Evolutionary conservation across 352 stramenopile species (phyloP).

Genomic region (Bremia lactucae): DNA sequence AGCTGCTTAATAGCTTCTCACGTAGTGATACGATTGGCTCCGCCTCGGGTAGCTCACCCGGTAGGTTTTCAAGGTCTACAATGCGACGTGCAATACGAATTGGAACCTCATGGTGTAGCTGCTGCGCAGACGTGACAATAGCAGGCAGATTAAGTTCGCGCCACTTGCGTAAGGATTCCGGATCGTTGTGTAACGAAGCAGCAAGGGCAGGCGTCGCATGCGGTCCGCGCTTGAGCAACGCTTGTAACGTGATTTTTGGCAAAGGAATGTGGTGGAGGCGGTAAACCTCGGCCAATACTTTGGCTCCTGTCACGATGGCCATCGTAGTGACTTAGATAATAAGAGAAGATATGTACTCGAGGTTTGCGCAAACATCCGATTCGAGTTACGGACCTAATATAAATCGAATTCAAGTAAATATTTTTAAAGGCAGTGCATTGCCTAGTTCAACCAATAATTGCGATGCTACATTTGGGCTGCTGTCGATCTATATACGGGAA

Average conservation of each 20-base stretch:
- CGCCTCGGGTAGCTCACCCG: constrained; percentile 48
- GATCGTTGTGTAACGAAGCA: constrained; percentile 41
- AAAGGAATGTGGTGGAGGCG: constrained; percentile 73
- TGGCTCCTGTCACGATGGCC: constrained; percentile 33
- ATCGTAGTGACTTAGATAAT: constrained; percentile 14
- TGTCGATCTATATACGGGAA: too few species aligned
- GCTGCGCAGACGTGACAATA: constrained; percentile 71
- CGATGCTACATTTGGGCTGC: too few species aligned
- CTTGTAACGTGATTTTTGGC: constrained; percentile 69
- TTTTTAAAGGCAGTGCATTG: too few species aligned
- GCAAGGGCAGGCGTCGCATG: constrained; percentile 32
- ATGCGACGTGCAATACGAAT: constrained; percentile 74
- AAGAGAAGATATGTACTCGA: background rate
- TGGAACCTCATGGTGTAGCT: constrained; percentile 67
- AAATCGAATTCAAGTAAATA: too few species aligned
- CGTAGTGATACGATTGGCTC: constrained; percentile 51
- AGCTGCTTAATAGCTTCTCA: constrained; percentile 53
- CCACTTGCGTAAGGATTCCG: constrained; percentile 40
- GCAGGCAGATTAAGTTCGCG: constrained; percentile 50
- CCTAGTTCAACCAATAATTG: too few species aligned
- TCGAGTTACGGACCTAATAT: too few species aligned
- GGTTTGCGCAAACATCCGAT: too few species aligned
- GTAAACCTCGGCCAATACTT: constrained; percentile 74
- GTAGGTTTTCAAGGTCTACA: constrained; percentile 76
- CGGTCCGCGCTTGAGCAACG: constrained; percentile 58